These are phyloP conservation scores for Psilocybe tampanensis DNA, from an alignment of 768 basidiomycete species.

Conservation along the genomic window DNA sequence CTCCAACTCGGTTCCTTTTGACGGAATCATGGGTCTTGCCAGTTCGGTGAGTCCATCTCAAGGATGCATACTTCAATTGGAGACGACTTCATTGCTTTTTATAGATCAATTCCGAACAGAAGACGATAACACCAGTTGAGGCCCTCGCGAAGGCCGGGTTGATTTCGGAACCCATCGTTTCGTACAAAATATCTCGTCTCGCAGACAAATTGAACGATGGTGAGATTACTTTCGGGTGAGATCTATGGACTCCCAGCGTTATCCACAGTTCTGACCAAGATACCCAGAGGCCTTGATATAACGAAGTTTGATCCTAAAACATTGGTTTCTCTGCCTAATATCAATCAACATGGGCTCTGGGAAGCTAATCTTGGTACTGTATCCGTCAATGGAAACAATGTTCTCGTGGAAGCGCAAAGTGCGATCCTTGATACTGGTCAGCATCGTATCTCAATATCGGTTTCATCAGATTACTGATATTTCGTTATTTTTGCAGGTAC, in stretches of 20 bases:
- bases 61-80: background rate
- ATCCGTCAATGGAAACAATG: constrained; percentile 56
- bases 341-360: constrained; percentile 78
- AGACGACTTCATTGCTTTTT: background rate
- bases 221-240: constrained; percentile 68
- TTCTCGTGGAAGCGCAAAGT: constrained; percentile 59
- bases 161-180: constrained; percentile 67
- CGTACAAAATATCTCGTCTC: constrained; percentile 79
- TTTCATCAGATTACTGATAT: background rate
- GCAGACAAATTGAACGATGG: constrained; percentile 74
- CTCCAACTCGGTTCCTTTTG: constrained; percentile 49
- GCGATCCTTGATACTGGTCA: constrained; percentile 67
- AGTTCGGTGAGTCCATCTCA: constrained; percentile 51
- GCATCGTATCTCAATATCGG: background rate
- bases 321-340: constrained; percentile 61
- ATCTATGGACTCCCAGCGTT: background rate
- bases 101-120: constrained; percentile 65
- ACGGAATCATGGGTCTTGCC: constrained; percentile 80
- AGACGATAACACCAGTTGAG: constrained; percentile 70
- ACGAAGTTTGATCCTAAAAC: constrained; percentile 69
- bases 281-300: constrained; percentile 57
- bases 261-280: background rate
- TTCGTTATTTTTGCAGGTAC: constrained; percentile 32
- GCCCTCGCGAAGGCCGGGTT: constrained; percentile 58
- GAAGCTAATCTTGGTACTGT: constrained; percentile 64